Percentiles rank a stretch among this genome's conserved stretches.
These are phyloP conservation scores for Botryotinia globosa DNA, from an alignment of 2,329 filamentous ascomycete species.

Conservation along the genomic window DNA sequence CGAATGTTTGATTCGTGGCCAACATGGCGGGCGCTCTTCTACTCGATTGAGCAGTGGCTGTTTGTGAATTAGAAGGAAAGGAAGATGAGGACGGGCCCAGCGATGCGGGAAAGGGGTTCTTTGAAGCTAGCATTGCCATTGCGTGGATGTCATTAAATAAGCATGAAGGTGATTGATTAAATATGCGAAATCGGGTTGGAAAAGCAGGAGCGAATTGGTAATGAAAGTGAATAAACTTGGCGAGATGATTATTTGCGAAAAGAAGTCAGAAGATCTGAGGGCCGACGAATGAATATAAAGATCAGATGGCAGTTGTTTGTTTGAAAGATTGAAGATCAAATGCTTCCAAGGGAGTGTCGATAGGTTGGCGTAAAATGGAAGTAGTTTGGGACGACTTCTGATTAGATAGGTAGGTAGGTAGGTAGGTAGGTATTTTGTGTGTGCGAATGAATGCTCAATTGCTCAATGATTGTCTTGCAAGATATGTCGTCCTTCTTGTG, in stretches of 20 bases:
- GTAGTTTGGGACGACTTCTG: neutral
- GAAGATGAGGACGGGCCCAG: constrained; percentile 48
- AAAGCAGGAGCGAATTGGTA: constrained; percentile 11
- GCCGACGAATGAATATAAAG: neutral
- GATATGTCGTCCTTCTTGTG: neutral
- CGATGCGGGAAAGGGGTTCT: constrained; percentile 64
- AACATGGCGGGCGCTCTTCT: constrained; percentile 52
- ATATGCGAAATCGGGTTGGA: neutral
- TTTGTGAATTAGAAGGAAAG: constrained; percentile 48
- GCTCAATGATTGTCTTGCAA: constrained; percentile 9
- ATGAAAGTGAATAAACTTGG: neutral
- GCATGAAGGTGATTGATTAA: constrained; percentile 27
- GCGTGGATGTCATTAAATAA: constrained; percentile 27
- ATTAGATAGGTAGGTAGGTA: neutral
- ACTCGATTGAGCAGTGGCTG: constrained; percentile 51
- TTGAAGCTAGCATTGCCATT: constrained; percentile 79
- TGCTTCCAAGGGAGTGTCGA: neutral
- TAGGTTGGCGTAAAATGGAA: neutral
- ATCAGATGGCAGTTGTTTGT: neutral
- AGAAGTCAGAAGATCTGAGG: neutral
- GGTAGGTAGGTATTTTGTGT: neutral
- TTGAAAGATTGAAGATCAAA: neutral
- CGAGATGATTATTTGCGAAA: constrained; percentile 1
- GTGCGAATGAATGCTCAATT: constrained; percentile 16
- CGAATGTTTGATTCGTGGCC: constrained; percentile 52